These are phyloP conservation scores for Uronychia setigera DNA, from an alignment of 73 alveolate genomes.

Conservation along the genomic window DNA sequence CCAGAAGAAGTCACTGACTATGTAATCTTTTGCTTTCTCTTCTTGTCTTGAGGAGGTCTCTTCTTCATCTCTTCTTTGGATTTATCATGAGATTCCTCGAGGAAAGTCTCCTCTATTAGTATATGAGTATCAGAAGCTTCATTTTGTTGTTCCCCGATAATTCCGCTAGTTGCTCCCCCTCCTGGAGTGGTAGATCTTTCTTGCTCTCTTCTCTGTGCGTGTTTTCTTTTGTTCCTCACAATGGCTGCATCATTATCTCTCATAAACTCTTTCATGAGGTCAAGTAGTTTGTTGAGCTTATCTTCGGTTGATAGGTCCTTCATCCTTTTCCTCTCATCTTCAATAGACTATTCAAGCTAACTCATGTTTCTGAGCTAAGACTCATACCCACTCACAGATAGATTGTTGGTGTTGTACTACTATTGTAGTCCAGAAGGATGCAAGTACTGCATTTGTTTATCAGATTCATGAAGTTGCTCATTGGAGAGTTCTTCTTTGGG, in stretches of 20 bases:
- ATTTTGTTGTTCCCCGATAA: background rate
- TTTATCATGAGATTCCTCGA: background rate
- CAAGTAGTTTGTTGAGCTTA: background rate
- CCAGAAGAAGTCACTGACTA: background rate
- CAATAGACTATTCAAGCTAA: background rate
- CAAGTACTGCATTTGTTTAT: background rate
- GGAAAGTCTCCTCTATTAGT: background rate
- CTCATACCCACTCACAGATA: no score
- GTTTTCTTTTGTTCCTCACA: background rate
- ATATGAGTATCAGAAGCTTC: background rate
- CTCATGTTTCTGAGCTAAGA: background rate
- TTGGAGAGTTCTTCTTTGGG: background rate
- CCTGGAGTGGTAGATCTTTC: background rate
- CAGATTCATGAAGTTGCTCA: background rate
- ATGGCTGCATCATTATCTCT: background rate
- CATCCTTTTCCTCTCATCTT: background rate
- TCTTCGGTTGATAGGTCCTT: background rate
- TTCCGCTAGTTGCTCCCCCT: background rate
- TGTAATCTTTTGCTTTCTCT: background rate
- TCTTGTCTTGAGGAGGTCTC: background rate
- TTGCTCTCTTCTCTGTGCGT: background rate
- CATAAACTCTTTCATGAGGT: background rate
- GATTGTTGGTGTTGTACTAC: no score
- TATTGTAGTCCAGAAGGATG: background rate
- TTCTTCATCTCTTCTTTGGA: background rate